Evolutionary conservation across 805 yeast species (phyloP), one percentile per base, ranked within the genome.

Genomic region (Saccharomycopsis malanga): DNA sequence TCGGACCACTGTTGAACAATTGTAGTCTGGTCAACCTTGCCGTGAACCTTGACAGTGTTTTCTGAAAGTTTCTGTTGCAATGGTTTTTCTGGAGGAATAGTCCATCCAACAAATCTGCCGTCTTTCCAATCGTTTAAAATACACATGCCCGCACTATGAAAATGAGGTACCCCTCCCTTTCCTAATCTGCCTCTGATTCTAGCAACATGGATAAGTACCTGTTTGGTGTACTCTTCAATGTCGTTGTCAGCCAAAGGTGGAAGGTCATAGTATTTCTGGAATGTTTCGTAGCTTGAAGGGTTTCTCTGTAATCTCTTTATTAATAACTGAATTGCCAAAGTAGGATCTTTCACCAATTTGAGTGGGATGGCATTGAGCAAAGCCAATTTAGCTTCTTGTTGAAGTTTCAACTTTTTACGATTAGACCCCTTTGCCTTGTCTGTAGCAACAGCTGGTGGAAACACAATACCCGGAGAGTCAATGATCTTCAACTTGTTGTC

Each of bases 381-480:
- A 4, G 93, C 86, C 53, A 93, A 72, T 59, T 91, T 86, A n/a
- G 98, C 94, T 59, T 83, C 85, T 62, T 82, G 87, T 54, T 82
- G 85, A 21, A 69, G 63, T 58, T 74, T 80, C 49, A 69, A 64
- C 54, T 68, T 68, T 56, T 71, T 74, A 25, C 44, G 48, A 22
- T 44, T 44, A 2, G 25, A 29, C 14, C 18, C 22, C 18, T 41
- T 27, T 3, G 39, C 41, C n/a, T n/a, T n/a, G n/a, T n/a, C n/a
- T n/a, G n/a, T n/a, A 4, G 34, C 23, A 17, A 37, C 30, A 9
- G 40, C 34, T 42, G 98, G 98, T 43, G 98, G 98, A 79, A 93
- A 91, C 35, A 93, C 96, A 53, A 91, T 93, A 61, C 98, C 98
- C 44, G 98, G 98, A 46, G 96, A 87, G 66, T 91, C 98, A 60